Evolutionary conservation across 1,284 basidiomycete species (phyloP), one percentile per base, ranked within the genome.

Genomic region (Sporisorium sorghi): DNA sequence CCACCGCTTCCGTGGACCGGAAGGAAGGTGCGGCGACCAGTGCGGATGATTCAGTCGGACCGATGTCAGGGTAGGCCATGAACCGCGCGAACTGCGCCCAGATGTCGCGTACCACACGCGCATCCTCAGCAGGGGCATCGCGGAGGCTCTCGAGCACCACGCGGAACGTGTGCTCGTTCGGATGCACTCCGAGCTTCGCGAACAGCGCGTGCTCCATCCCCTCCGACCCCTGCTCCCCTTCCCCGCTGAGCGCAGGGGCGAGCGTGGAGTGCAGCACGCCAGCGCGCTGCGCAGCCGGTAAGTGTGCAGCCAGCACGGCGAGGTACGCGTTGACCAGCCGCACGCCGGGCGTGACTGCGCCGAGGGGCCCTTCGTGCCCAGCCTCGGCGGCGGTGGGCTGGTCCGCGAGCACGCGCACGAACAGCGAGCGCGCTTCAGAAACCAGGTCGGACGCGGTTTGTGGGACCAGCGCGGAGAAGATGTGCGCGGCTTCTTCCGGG

Each of bases 311-410:
- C 73, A 91, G 88, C 0, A 94, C 90, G 2, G 91, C 89, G 39
- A 97, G 85, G 82, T 93, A 97, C 1, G 93, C 89, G 79, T 93
- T 93, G 72, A 95, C 81, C 9, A 97, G 87, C 1, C 88, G 87
- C 0, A 91, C 77, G 0, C 90, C 89, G 30, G 91, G 80, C 3
- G 83, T 61, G 30, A 96, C 92, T 46, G 87, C 81, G 2, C 85
- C 83, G 83, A 97, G 92, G 88, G 72, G 61, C 64, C 74, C 28
- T 75, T 68, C 63, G 75, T 57, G 40, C 83, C 48, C 19, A n/a
- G n/a, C n/a, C n/a, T n/a, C n/a, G n/a, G n/a, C n/a, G n/a, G 56
- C 37, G 12, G 43, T 58, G 7, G 63, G 58, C 35, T 39, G 80
- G 59, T 91, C 90, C n/a, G 87, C 85, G 7, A 92, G 71, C 51